Percentiles rank a stretch among this genome's conserved stretches.
Evolutionary conservation across 495 filamentous ascomycete genomes (phyloP).

Genomic region (Astrocystis sublimbata): DNA sequence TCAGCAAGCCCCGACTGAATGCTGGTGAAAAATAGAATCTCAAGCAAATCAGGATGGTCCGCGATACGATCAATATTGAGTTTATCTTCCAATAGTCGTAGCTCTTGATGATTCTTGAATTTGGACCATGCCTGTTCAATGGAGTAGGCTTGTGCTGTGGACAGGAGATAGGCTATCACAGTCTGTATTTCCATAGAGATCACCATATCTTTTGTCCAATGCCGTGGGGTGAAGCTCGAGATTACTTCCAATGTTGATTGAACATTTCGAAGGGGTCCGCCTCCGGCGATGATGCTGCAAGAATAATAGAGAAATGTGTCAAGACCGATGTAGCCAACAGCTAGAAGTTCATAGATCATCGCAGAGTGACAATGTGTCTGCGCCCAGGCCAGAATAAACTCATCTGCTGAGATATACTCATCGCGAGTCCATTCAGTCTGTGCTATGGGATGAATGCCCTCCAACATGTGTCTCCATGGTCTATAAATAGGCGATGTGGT

Average conservation of each 20-base stretch:
- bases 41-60: background rate
- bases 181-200: background rate
- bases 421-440: background rate
- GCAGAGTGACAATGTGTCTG: conserved; percentile 1
- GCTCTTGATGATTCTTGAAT: background rate
- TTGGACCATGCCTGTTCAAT: background rate
- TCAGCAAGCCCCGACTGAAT: background rate
- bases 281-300: background rate
- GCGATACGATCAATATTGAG: background rate
- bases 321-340: background rate
- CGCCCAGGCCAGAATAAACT: background rate
- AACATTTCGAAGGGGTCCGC: background rate
- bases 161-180: background rate
- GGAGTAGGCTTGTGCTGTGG: background rate
- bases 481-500: background rate
- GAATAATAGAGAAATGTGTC: background rate
- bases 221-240: background rate
- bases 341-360: background rate
- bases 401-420: background rate
- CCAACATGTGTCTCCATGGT: background rate
- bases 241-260: background rate
- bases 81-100: background rate
- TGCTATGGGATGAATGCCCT: background rate
- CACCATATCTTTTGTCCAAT: background rate
- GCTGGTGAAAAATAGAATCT: background rate